A percentile compares a stretch with the other conserved stretches of the same genome.
phyloP scores from a whole-genome alignment of 495 filamentous ascomycete species.

The Tuber indicum region DNA sequence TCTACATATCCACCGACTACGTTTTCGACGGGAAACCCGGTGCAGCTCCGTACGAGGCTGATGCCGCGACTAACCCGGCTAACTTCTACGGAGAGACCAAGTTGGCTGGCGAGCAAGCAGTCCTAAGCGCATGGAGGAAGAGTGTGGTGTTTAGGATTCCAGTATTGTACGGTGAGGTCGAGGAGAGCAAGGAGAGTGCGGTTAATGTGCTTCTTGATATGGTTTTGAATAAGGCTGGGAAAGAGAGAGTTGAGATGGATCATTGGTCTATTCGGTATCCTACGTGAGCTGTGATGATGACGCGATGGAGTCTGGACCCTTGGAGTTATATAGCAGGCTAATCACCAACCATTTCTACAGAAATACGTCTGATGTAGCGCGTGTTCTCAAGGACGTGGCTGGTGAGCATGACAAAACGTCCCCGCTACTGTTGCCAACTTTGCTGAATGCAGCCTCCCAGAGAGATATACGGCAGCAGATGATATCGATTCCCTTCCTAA shows the following conservation, averaged over 20 bases:
- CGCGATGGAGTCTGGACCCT: not conserved
- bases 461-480: constrained; percentile 32
- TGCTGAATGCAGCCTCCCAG: constrained; percentile 4
- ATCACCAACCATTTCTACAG: constrained; percentile 13
- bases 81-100: constrained; percentile 89
- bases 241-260: constrained; percentile 66
- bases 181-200: constrained; percentile 65
- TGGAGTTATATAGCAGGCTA: not conserved
- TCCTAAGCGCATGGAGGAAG: constrained; percentile 48
- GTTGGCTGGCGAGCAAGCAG: constrained; percentile 70
- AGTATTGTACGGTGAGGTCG: constrained; percentile 69
- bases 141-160: constrained; percentile 78
- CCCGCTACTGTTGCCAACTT: not conserved
- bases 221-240: constrained; percentile 60
- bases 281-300: constrained; percentile 47
- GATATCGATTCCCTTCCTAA: constrained; percentile 53
- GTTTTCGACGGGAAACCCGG: constrained; percentile 76
- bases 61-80: constrained; percentile 59
- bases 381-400: constrained; percentile 66
- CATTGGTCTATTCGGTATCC: constrained; percentile 83
- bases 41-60: constrained; percentile 68
- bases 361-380: constrained; percentile 77
- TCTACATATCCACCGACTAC: constrained; percentile 96
- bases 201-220: constrained; percentile 72
- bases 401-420: constrained; percentile 50